Evolutionary conservation across 345 rosid species (phyloP), one percentile per base, ranked within the genome.

Genomic region (Populus deltoides): DNA sequence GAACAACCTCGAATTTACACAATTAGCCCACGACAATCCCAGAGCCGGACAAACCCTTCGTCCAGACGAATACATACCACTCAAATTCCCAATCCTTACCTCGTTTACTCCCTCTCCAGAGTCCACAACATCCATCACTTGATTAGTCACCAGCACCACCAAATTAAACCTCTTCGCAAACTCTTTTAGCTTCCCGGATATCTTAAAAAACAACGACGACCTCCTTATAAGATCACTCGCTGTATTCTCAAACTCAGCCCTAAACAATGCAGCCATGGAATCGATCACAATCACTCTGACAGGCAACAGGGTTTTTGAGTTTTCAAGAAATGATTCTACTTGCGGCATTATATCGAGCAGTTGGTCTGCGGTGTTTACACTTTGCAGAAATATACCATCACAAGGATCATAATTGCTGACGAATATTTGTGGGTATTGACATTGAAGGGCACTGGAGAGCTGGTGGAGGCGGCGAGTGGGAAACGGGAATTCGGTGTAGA

Each of bases 241-340:
- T 12, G 92, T 95, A 68, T 93, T 93, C 39, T 93, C 97, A 78
- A 90, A 93, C 43, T 90, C 97, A 8, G 99, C 90, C 70, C 99
- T 89, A 55, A 93, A 93, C 81, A 95, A 79, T 4, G 98, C 99
- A 0, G 98, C 98, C 0, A 93, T 80, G 1, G 99, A 95, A 78
- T 95, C 99, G 67, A 95, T 86, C 67, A 93, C 92, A 49, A 95
- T 88, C 5, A 95, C 82, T 85, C 91, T 85, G 78, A 93, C 79
- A 0, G 99, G 97, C 57, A 90, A 53, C 47, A 70, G 79, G 75
- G 78, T 73, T 80, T 75, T 84, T 7, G 89, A 83, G 41, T 81
- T 88, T 33, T 38, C 49, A 0, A 86, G 80, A 71, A 88, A 92
- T 55, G 84, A 53, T 41, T 92, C 90, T 78, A 87, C 80, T 85